Evolutionary conservation across 2,329 filamentous ascomycete genomes (phyloP), one percentile per base, ranked within the genome.

Genomic region (Pseudogymnoascus pannorum): DNA sequence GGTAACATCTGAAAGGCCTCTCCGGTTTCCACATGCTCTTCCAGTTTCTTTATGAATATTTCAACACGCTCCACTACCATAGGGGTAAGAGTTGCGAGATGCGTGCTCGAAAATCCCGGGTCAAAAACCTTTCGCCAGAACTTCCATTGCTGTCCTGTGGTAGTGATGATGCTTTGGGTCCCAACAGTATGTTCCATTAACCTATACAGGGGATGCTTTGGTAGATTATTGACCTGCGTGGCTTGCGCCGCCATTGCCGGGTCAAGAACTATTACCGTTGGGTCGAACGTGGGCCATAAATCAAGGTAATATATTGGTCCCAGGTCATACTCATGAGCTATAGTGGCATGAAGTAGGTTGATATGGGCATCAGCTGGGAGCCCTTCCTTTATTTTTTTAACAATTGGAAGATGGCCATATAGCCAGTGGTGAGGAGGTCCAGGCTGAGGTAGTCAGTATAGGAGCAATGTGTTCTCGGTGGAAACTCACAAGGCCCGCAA

Each of bases 221-320:
- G 58, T 2, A 66, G 58, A 36, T 60, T 63, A 24, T 61, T 57
- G 16, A 64, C 42, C 26, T 67, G 66, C 2, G 57, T 63, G 14
- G 61, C 60, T 36, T 66, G 61, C 1, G 40, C 24, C 18, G 61
- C 61, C 18, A 68, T 48, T 4, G 36, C 60, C 1, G 66, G 66
- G 29, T 67, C 61, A 3, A 54, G 60, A 24, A 68, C 54, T 22
- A 67, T 38, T 5, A 67, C 38, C 48, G 60, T 38, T 5, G 67
- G 40, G 8, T 24, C 24, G 8, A 57, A 31, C 2, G 51, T 31
- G 5, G 66, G 67, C 58, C 61, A 67, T 7, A 67, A n/a, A 33
- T 68, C 67, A 16, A 68, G 36, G 38, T 67, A 68, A 59, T 61
- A 68, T 6, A 66, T 40, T 2, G 65, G 65, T 3, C 60, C 48